phyloP scores from a whole-genome alignment of 768 basidiomycete species.

The Basidioascus undulatus region DNA sequence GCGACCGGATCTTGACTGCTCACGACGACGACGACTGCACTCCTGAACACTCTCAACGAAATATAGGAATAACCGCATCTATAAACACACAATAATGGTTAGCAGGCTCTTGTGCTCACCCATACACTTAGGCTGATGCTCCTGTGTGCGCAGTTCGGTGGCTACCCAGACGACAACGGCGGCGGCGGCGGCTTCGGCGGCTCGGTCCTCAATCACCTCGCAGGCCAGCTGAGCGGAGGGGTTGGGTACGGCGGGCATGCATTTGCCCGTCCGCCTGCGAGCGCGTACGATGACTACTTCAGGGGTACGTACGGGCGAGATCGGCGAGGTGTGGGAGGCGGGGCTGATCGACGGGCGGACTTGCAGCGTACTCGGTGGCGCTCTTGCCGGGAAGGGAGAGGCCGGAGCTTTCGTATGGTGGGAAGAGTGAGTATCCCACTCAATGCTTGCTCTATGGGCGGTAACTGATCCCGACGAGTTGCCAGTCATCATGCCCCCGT shows the following conservation, averaged over 20 bases:
- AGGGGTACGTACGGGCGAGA: constrained; percentile 27
- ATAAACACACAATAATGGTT: too few relatives aligned
- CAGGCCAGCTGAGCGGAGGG: too few relatives aligned
- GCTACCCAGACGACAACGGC: too few relatives aligned
- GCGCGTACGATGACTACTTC: constrained; percentile 72
- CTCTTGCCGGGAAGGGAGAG: constrained; percentile 70
- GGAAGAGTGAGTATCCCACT: constrained; percentile 52
- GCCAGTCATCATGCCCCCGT: constrained; percentile 90
- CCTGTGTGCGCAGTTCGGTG: too few relatives aligned
- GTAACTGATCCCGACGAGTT: neutral
- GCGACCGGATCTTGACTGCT: too few relatives aligned
- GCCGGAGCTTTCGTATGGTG: constrained; percentile 84
- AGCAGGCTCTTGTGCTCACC: too few relatives aligned
- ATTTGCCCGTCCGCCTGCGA: constrained; percentile 24
- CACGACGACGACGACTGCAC: too few relatives aligned
- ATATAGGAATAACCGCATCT: too few relatives aligned
- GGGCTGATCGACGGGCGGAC: constrained; percentile 10
- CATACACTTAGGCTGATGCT: too few relatives aligned
- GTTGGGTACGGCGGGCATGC: constrained; percentile 11
- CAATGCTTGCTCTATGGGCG: neutral
- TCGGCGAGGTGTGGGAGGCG: constrained; percentile 13
- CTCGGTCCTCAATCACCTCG: too few relatives aligned
- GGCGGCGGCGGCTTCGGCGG: too few relatives aligned
- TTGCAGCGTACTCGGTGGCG: constrained; percentile 53
- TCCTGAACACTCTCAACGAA: too few relatives aligned